Conservation (phyloP, 768 basidiomycete species). For the Leccinum olivaceopallidum region DNA sequence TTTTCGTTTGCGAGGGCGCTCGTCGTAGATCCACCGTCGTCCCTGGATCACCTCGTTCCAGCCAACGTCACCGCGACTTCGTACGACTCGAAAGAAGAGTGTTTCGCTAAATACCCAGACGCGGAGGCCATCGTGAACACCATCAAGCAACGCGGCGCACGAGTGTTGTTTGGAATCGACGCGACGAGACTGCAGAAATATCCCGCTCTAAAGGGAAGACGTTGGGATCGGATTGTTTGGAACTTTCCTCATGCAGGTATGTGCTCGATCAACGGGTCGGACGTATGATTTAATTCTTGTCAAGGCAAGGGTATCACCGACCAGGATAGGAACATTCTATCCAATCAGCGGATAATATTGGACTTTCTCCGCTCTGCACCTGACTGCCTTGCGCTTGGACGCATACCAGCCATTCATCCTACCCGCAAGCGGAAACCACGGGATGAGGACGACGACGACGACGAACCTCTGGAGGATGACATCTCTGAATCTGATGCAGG, state of each 20-base stretch:
- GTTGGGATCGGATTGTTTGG: constrained; percentile 84
- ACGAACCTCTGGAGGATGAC: constrained; percentile 30
- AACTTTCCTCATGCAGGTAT: constrained; percentile 96
- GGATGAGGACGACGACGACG: constrained; percentile 44
- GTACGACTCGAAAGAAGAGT: constrained; percentile 76
- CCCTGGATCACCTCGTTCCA: constrained; percentile 54
- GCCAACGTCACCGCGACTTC: constrained; percentile 81
- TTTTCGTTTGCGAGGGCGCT: constrained; percentile 89
- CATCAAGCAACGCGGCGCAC: constrained; percentile 59
- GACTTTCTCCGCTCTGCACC: constrained; percentile 78
- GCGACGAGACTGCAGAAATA: constrained; percentile 73
- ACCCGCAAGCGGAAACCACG: constrained; percentile 47
- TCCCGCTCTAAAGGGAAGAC: constrained; percentile 54
- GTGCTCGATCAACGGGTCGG: constrained; percentile 19
- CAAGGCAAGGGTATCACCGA: constrained; percentile 88
- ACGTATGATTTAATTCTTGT: neutral
- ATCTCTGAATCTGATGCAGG: constrained; percentile 20
- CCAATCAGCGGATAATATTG: constrained; percentile 83
- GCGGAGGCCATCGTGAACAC: constrained; percentile 56
- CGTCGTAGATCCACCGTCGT: constrained; percentile 44
- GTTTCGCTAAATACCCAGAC: constrained; percentile 82
- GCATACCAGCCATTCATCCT: constrained; percentile 44
- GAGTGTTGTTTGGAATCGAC: constrained; percentile 81
- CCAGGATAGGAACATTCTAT: constrained; percentile 89
- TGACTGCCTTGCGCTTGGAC: constrained; percentile 57